phyloP scores from a whole-genome alignment of 768 basidiomycete species.

The Auriscalpium orientale region DNA sequence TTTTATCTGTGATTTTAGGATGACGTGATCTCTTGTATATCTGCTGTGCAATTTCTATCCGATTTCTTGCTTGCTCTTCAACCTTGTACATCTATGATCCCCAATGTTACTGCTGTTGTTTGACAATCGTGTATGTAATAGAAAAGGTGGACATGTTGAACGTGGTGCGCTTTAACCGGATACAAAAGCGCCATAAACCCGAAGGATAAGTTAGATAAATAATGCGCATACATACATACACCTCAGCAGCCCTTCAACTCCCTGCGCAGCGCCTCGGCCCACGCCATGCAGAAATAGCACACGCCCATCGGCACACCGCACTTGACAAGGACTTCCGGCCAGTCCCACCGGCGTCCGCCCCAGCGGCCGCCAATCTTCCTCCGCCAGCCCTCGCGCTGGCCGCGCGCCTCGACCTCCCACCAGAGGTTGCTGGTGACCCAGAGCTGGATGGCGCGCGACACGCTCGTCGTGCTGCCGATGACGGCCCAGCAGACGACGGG shows the following conservation, averaged over 20 bases:
- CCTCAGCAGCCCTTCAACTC: slow-evolving; percentile 25
- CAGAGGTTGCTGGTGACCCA: slow-evolving; percentile 92
- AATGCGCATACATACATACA: background rate
- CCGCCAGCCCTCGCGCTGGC: slow-evolving; percentile 8
- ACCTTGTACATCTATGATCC: too few species aligned
- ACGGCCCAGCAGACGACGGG: slow-evolving; percentile 87
- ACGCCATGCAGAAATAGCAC: slow-evolving; percentile 76
- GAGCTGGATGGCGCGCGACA: slow-evolving; percentile 78
- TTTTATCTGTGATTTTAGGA: slow-evolving; percentile 52
- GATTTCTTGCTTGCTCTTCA: too few species aligned
- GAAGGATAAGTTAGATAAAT: background rate
- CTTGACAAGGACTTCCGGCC: slow-evolving; percentile 59
- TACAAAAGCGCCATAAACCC: background rate
- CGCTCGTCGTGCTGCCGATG: slow-evolving; percentile 83
- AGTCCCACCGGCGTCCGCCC: slow-evolving; percentile 72
- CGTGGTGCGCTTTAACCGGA: too few species aligned
- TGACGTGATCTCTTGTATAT: too few species aligned
- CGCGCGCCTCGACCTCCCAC: slow-evolving; percentile 11
- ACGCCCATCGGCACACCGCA: slow-evolving; percentile 70
- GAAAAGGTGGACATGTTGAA: too few species aligned
- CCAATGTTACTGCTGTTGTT: too few species aligned
- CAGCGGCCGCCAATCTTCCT: slow-evolving; percentile 29
- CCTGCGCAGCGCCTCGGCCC: slow-evolving; percentile 41
- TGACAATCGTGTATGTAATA: too few species aligned
- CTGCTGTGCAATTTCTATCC: too few species aligned